Percentiles rank a stretch among this genome's conserved stretches.
Evolutionary conservation across 1,284 basidiomycete species (phyloP).

Genomic region (Neonothopanus nambi): DNA sequence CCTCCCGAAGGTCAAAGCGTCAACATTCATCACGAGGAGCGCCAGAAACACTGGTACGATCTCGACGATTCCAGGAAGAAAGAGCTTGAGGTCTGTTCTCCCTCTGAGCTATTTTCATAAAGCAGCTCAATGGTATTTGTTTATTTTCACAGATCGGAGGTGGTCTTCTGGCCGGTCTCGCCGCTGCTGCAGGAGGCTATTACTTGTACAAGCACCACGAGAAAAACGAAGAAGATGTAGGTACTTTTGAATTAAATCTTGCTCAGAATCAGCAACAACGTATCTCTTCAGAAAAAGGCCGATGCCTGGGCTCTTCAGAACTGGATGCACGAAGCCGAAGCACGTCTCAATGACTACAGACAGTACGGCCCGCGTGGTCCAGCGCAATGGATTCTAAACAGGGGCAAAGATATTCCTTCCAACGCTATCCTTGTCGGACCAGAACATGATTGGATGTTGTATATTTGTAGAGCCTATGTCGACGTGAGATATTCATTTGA

Average conservation of each 20-base stretch:
- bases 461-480: constrained; percentile 58
- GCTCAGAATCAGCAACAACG: neutral
- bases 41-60: constrained; percentile 59
- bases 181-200: constrained; percentile 51
- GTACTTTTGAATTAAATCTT: constrained; percentile 11
- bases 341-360: constrained; percentile 51
- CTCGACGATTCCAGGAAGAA: constrained; percentile 57
- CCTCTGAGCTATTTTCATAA: neutral
- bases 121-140: constrained; percentile 5
- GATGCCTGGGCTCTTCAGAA: constrained; percentile 49
- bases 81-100: constrained; percentile 49
- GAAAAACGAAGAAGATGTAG: constrained; percentile 58
- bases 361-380: constrained; percentile 48
- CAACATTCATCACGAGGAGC: constrained; percentile 45
- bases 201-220: constrained; percentile 57
- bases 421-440: constrained; percentile 58
- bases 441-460: constrained; percentile 53
- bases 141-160: constrained; percentile 55
- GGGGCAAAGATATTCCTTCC: constrained; percentile 58
- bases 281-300: constrained; percentile 46
- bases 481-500: constrained; percentile 42
- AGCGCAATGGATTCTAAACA: constrained; percentile 60
- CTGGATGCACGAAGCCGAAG: constrained; percentile 61
- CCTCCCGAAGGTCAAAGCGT: constrained; percentile 31
- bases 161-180: constrained; percentile 56